Base-by-base conservation (phyloP, 2,329 filamentous ascomycete species). In the Sclerotiophoma versabilis region DNA sequence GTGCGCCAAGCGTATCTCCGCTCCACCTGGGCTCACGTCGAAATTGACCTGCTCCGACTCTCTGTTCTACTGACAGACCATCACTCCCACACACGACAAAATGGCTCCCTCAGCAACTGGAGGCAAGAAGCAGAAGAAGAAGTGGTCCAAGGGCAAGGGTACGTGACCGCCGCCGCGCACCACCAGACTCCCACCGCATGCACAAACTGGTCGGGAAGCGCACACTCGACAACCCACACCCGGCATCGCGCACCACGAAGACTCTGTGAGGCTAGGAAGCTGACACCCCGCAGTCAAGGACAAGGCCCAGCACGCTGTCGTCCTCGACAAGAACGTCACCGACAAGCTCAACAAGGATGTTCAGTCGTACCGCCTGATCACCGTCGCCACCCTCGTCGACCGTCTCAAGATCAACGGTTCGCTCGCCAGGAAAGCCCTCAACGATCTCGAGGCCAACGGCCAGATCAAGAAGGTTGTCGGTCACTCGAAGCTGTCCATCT, bases 311-410 rank as follows among this genome's bases (percentile, higher is more conserved):
- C 95, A 99, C 88, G 91, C 91, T 81, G 95, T 99, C 82, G 86
- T 98, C 78, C 92, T 99, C 83, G 95, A 99, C 87, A 99, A 99
- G 89, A 79, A 85, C 83, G 96, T 90, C 78, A 90, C 90, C 71
- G 95, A 99, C 84, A 96, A 96, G 87, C 92, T 99, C 81, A 90
- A 96, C 87, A 99, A 99, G 87, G 95, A 99, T 87, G 96, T 99
- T 75, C 95, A 98, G 83, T 97, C 95, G 66, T 99, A 98, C 90
- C 92, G 95, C 78, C 92, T 99, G 81, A 92, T 99, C 84, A 98
- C 95, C 78, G 90, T 98, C 76, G 93, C 95, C 76, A 93, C 92
- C 75, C 92, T 99, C 76, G 95, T 99, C 87, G 95, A 99, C 84
- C 89, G 95, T 82, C 88, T 99, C 82, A 99, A 99, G 92, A 96